Evolutionary conservation across 495 filamentous ascomycete genomes (phyloP).

Genomic region (Lasiosphaeriaceae sp.): DNA sequence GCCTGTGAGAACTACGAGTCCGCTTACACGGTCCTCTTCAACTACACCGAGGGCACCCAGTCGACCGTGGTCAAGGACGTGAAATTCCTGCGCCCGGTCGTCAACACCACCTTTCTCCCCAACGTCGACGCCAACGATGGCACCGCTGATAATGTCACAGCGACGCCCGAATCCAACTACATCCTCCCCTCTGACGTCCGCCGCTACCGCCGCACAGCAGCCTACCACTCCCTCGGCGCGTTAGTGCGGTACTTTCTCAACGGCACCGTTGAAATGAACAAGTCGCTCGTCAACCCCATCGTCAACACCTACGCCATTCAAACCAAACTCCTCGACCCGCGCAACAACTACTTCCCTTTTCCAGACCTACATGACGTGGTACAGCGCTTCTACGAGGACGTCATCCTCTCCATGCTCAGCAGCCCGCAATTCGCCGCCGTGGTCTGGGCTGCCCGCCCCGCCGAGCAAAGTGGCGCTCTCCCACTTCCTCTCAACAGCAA

Average conservation of each 20-base stretch:
- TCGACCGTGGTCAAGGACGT: constrained; percentile 24
- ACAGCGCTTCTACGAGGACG: constrained; percentile 33
- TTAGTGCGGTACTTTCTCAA: constrained; percentile 32
- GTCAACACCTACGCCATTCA: constrained; percentile 32
- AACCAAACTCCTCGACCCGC: constrained; percentile 30
- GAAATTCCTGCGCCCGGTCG: constrained; percentile 24
- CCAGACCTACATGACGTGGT: constrained; percentile 16
- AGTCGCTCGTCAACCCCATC: constrained; percentile 29
- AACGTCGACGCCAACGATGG: constrained; percentile 30
- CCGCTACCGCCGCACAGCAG: constrained; percentile 29
- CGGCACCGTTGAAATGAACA: constrained; percentile 30
- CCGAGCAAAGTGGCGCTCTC: constrained; percentile 18
- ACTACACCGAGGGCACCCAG: constrained; percentile 27
- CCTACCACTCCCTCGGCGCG: constrained; percentile 32
- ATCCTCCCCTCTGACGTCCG: constrained; percentile 24
- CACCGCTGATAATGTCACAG: constrained; percentile 36
- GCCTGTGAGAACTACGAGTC: constrained; percentile 39
- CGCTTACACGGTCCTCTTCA: constrained; percentile 30
- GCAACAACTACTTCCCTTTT: constrained; percentile 26
- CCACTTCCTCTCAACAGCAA: neutral
- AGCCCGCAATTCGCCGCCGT: constrained; percentile 33
- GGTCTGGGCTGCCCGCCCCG: constrained; percentile 33
- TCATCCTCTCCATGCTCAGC: constrained; percentile 32
- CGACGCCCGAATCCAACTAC: constrained; percentile 31
- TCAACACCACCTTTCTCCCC: constrained; percentile 34